Evolutionary conservation across 2,329 filamentous ascomycete genomes (phyloP), one percentile per base, ranked within the genome.

Genomic region (Rhynchosporium secalis): DNA sequence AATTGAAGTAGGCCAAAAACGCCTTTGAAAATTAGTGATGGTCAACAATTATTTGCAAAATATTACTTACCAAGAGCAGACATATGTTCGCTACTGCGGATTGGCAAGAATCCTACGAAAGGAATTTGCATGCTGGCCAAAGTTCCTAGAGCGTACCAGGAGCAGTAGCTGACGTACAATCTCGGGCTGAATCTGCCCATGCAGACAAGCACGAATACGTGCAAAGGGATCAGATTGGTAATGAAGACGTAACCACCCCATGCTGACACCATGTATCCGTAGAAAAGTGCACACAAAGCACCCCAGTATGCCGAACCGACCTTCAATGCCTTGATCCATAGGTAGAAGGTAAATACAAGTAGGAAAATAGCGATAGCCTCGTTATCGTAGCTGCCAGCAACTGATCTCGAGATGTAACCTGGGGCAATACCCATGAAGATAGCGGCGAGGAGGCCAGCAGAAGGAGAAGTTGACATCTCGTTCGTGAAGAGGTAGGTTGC

Each of bases 231-330:
- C 78, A 99, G 80, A 76, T 96, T 97, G 65, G 96, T 99, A 75
- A 99, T 99, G 85, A 99, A 99, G 73, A 96, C 95, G 77, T 99
- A 99, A 74, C 95, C 95, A 83, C 95, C 95, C 95, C 95, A 99
- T 20, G 96, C 96, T 55, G 94, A 95, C 68, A 99, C 95, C 95
- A 99, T 99, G 86, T 99, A 99, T 74, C 95, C 95, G 78, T 99
- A 99, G 80, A 96, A 98, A 60, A 99, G 83, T 48, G 95, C 95
- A 71, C 93, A 95, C 66, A 97, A 82, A 43, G 91, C 93, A 71
- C 92, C 94, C 94, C 94, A 99, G 78, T 97, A 90, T 76, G 96
- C 92, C 56, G 95, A 98, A 31, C 95, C 95, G 62, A 92, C 85
- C 82, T 99, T 99, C 70, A 99, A 84, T 26, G 95, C 92, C 84